Evolutionary conservation across 306 rosid species (phyloP), one percentile per base, ranked within the genome.

Genomic region (Vachellia collinsii): DNA sequence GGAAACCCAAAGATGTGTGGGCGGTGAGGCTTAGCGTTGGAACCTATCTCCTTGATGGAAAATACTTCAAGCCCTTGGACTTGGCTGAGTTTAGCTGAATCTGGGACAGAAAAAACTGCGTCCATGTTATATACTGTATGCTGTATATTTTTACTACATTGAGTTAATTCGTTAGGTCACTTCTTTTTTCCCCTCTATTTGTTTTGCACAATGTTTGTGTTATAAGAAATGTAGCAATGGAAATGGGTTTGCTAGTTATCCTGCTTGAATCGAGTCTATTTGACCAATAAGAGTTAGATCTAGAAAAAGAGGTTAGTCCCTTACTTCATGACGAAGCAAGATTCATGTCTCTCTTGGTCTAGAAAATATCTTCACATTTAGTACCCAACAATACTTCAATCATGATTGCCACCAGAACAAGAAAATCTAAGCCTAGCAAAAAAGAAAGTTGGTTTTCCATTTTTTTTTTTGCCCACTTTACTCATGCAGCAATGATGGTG

Each of bases 1-100:
- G 98, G 85, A 94, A 91, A 81, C 94, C 97, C 4, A 91, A 85
- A 79, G 97, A 94, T 84, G 91, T 94, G 50, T 94, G 97, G 97
- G 97, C 92, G 11, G 88, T 94, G 69, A 83, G 98, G 23, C 88
- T 94, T 19, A 73, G 82, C 70, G 85, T 91, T 75, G 98, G 97
- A 54, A 92, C 97, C 44, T 91, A 88, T 73, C 97, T 94, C 13
- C 82, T 91, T n/a, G 97, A 92, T 83, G 94, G 97, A 11, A 91
- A 89, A 77, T 94, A 94, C 83, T 94, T 92, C 82, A 82, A 79
- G 90, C 93, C 97, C 62, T 86, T 94, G 39, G 93, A 91, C 72
- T 42, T 94, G 69, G 92, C 89, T 25, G 84, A 88, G 62, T 87
- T 50, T 39, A 61, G 50, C n/a, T 83, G 61, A 83, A 71, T 6